Conservation (phyloP, 192 early-diverging fungal genomes). For the Umbelopsis isabellina region DNA sequence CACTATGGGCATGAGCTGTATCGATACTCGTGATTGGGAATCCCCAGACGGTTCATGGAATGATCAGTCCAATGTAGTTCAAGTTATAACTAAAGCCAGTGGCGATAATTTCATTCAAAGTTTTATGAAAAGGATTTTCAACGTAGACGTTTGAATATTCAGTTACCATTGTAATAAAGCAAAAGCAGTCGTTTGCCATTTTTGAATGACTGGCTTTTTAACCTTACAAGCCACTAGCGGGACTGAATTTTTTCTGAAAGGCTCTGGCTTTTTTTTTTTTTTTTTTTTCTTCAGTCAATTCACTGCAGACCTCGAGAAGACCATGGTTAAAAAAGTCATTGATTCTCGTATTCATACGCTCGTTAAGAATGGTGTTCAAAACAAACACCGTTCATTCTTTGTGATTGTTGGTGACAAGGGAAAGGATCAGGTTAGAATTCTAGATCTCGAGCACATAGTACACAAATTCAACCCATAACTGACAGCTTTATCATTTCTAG, state of each 20-base stretch:
- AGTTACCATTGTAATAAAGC: neutral
- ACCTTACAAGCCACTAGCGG: neutral
- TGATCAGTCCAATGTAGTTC: constrained; percentile 19
- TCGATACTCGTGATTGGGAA: constrained; percentile 19
- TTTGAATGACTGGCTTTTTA: neutral
- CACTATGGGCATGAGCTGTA: constrained; percentile 47
- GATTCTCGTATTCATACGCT: constrained; percentile 94
- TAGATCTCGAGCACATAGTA: neutral
- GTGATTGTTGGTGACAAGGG: constrained; percentile 96
- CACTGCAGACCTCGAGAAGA: constrained; percentile 15
- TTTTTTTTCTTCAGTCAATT: neutral
- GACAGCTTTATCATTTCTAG: constrained; percentile 40
- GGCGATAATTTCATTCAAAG: constrained; percentile 16
- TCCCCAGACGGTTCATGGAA: neutral
- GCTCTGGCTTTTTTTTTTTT: constrained; percentile 5
- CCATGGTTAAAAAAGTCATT: constrained; percentile 84
- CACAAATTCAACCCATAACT: neutral
- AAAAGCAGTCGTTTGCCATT: too few species aligned
- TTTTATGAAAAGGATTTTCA: constrained; percentile 25
- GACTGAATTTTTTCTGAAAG: neutral
- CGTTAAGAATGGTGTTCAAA: constrained; percentile 91
- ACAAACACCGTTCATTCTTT: constrained; percentile 92
- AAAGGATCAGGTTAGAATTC: constrained; percentile 69
- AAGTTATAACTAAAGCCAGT: constrained; percentile 27
- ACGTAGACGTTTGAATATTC: neutral